Evolutionary conservation across 129 eudicot species (phyloP).

Genomic region (Tanacetum coccineum): DNA sequence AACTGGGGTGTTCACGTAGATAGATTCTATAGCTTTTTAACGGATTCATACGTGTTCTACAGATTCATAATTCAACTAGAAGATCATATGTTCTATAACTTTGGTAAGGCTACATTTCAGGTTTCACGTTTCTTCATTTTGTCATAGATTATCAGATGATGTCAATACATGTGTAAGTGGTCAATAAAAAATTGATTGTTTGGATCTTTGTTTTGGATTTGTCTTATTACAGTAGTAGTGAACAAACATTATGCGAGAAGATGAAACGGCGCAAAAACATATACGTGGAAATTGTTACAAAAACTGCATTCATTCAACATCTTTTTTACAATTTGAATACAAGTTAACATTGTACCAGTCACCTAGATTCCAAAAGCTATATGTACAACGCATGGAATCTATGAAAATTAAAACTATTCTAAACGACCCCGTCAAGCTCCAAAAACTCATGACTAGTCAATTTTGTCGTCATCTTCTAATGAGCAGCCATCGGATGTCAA

Average conservation of each 20-base stretch:
- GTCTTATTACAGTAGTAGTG: too few species aligned
- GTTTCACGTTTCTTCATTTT: too few species aligned
- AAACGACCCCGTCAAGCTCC: constrained; percentile 4
- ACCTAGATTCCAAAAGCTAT: constrained; percentile 11
- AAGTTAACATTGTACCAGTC: not conserved
- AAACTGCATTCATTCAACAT: constrained; percentile 3
- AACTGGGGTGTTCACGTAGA: too few species aligned
- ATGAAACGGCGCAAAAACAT: not conserved
- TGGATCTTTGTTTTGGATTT: too few species aligned
- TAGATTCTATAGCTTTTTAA: too few species aligned
- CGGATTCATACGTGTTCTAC: too few species aligned
- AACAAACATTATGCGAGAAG: not conserved
- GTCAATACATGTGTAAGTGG: too few species aligned
- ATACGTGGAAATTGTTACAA: not conserved
- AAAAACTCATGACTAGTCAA: constrained; percentile 5
- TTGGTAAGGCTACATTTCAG: too few species aligned
- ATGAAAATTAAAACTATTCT: constrained; percentile 7
- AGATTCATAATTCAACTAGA: too few species aligned
- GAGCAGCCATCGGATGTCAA: constrained; percentile 10
- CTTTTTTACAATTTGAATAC: constrained; percentile 9
- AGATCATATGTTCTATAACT: too few species aligned
- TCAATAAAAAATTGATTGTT: too few species aligned
- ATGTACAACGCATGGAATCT: constrained; percentile 7
- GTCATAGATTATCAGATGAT: too few species aligned
- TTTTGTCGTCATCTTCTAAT: not conserved